phyloP scores from a whole-genome alignment of 352 stramenopile species.

The Phytophthora lateralis region DNA sequence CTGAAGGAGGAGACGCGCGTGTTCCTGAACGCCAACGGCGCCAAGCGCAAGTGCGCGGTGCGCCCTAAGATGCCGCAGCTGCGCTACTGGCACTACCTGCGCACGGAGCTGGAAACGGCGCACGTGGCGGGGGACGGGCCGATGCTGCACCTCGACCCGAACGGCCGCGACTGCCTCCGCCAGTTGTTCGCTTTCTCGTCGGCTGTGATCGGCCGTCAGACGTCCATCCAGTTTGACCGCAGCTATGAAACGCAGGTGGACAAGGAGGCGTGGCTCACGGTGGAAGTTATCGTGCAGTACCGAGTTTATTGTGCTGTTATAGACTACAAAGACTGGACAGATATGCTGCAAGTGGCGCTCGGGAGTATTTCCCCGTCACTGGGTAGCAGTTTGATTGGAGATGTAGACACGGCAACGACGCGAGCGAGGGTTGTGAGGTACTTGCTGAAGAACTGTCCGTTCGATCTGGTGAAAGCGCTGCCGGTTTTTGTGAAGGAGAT shows the following conservation, averaged over 20 bases:
- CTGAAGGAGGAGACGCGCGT: slow-evolving; percentile 53
- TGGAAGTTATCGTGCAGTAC: slow-evolving; percentile 59
- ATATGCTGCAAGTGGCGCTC: slow-evolving; percentile 62
- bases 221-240: slow-evolving; percentile 21
- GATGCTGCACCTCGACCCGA: slow-evolving; percentile 72
- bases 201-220: slow-evolving; percentile 50
- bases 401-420: slow-evolving; percentile 29
- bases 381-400: slow-evolving; percentile 14
- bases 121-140: slow-evolving; percentile 55
- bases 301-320: slow-evolving; percentile 77
- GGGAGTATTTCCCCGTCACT: slow-evolving; percentile 46
- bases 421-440: slow-evolving; percentile 44
- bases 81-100: slow-evolving; percentile 64
- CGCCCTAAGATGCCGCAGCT: slow-evolving; percentile 46
- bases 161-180: slow-evolving; percentile 62
- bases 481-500: slow-evolving; percentile 50
- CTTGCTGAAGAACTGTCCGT: slow-evolving; percentile 62
- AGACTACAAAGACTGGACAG: slow-evolving; percentile 49
- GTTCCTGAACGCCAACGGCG: slow-evolving; percentile 37
- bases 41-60: slow-evolving; percentile 38
- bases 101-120: slow-evolving; percentile 60
- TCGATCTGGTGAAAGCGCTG: slow-evolving; percentile 61
- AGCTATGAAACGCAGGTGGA: slow-evolving; percentile 58
- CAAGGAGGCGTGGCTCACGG: slow-evolving; percentile 68
- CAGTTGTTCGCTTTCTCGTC: slow-evolving; percentile 66